These are phyloP conservation scores for Entomortierella chlamydospora DNA, from an alignment of 192 early-diverging fungal species.

Conservation along the genomic window DNA sequence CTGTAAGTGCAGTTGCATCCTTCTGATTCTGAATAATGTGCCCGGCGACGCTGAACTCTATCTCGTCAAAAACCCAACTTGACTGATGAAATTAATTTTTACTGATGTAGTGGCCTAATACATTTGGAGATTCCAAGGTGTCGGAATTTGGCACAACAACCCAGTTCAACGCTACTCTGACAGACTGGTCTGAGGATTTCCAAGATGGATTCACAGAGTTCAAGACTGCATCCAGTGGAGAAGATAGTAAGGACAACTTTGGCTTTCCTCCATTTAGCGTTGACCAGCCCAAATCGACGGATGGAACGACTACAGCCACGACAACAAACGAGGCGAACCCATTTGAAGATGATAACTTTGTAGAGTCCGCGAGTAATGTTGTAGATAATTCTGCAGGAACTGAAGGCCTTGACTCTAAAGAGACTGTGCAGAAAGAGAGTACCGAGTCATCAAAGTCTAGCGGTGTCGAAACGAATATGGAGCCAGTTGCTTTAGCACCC, in stretches of 20 bases:
- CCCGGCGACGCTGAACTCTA: too few relatives aligned
- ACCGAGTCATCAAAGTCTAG: neutral
- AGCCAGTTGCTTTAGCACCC: neutral
- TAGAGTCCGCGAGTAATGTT: neutral
- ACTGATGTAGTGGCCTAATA: constrained; percentile 29
- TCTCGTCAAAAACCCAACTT: too few relatives aligned
- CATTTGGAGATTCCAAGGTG: constrained; percentile 42
- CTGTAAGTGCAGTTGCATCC: constrained; percentile 7
- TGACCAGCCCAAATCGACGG: constrained; percentile 5
- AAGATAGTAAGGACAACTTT: constrained; percentile 28
- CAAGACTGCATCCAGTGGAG: constrained; percentile 17
- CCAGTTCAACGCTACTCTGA: constrained; percentile 38
- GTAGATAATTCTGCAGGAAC: too few relatives aligned
- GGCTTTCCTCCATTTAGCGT: constrained; percentile 41
- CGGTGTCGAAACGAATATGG: neutral
- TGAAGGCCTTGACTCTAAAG: too few relatives aligned
- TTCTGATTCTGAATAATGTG: neutral
- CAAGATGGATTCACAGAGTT: constrained; percentile 49
- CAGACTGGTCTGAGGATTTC: constrained; percentile 52
- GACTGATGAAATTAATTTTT: neutral
- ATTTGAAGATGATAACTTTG: constrained; percentile 2
- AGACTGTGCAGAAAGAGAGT: neutral
- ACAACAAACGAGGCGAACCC: neutral
- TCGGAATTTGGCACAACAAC: constrained; percentile 14
- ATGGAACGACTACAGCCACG: neutral